Evolutionary conservation across 345 rosid species (phyloP).

Genomic region (Sonneratia caseolaris): DNA sequence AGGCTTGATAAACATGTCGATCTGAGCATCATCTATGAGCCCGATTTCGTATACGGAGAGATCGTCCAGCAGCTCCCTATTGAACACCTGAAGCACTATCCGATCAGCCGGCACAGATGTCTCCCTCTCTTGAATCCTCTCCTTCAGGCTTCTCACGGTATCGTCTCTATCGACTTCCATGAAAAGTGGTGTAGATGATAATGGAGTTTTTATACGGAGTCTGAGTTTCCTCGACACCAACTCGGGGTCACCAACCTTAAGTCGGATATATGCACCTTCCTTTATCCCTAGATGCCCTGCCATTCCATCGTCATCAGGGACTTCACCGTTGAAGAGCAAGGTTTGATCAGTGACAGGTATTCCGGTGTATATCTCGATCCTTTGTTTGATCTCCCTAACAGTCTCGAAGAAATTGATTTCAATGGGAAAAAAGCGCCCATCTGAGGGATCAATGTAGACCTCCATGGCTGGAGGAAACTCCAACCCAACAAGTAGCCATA

Average conservation of each 20-base stretch:
- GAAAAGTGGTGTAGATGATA: slow-evolving; percentile 12
- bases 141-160: slow-evolving; percentile 26
- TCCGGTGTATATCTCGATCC: slow-evolving; percentile 15
- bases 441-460: slow-evolving; percentile 18
- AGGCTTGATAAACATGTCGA: slow-evolving; percentile 25
- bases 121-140: slow-evolving; percentile 21
- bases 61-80: slow-evolving; percentile 29
- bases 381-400: slow-evolving; percentile 26
- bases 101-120: slow-evolving; percentile 17
- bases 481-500: neutral
- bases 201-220: slow-evolving; percentile 25
- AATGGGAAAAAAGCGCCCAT: slow-evolving; percentile 18
- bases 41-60: slow-evolving; percentile 20
- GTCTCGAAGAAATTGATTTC: slow-evolving; percentile 26
- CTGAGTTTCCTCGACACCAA: slow-evolving; percentile 9
- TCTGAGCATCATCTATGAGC: slow-evolving; percentile 21
- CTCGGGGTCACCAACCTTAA: neutral
- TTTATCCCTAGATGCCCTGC: slow-evolving; percentile 17
- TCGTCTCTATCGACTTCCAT: slow-evolving; percentile 26
- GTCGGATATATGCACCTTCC: slow-evolving; percentile 17
- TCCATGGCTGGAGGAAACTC: slow-evolving; percentile 15
- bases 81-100: slow-evolving; percentile 18
- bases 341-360: slow-evolving; percentile 22
- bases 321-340: slow-evolving; percentile 22
- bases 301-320: slow-evolving; percentile 18